Base-by-base conservation (phyloP, 805 yeast species). In the Sungouiella blattae region DNA sequence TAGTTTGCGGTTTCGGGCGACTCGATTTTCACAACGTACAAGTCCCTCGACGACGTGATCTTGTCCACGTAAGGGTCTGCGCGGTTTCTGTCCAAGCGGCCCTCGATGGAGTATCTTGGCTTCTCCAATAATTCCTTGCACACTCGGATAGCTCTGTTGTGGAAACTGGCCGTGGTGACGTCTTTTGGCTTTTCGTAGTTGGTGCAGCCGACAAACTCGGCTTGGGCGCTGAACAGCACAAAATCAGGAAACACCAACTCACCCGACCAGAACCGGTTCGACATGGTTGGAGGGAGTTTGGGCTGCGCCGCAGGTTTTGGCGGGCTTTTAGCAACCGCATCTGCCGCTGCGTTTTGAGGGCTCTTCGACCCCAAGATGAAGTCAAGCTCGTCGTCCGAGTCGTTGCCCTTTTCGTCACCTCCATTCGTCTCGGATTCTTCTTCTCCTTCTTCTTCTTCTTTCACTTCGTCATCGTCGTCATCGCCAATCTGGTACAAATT, bases 1-100 rank as follows among this genome's bases (percentile, higher is more conserved):
- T 44, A 63, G 14, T 52, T 64, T 44, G 35, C 45, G 42, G 21
- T 58, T 25, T 26, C 46, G 31, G 37, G 44, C 5, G 39, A 44
- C 28, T 35, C 44, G 27, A 84, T 50, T 39, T 74, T 71, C 23
- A 76, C 62, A 13, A 82, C 46, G 13, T 68, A 73, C 15, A 85
- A 49, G 50, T 78, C 78, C 46, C 85, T 66, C 1, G 80, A 60
- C 6, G 55, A 46, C 1, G 64, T 47, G 13, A 77, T 66, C 42
- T 71, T 69, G 18, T 53, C 44, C 41, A 86, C 57, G 50, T 86
- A 86, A 9, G 61, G 62, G 35, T 72, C 77, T 1, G 87, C 94
- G 33, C 60, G 65, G 5, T 43, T 36, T 4, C 64, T 50, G 47
- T 75, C 79, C 29, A 87, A 64, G 36, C 87, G 67, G 3, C 95